Evolutionary conservation across 768 basidiomycete species (phyloP), one percentile per base, ranked within the genome.

Genomic region (Lactarius psammicola): DNA sequence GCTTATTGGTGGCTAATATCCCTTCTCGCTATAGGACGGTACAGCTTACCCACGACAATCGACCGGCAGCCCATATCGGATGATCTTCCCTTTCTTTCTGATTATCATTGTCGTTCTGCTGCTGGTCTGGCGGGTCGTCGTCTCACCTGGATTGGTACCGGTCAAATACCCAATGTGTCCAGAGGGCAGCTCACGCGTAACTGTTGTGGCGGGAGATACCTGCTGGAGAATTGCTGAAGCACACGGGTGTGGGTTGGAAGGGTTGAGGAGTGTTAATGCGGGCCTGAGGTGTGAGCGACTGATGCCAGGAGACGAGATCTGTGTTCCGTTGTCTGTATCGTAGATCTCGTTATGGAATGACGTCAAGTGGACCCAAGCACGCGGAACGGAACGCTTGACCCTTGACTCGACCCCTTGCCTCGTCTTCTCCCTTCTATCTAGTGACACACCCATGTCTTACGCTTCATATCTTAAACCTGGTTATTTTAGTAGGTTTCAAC

Each of bases 11-110:
- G 44, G 61, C 59, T 64, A 38, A 67, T 42, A 4, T 38, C 33
- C 49, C 15, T 42, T 54, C 2, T 42, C 40, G 17, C 4, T 20
- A 1, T n/a, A 68, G 67, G 59, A 61, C n/a, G 60, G 53, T 2
- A 38, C 58, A 28, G 18, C 51, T 26, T 13, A 59, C 66, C 59
- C 57, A 51, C 57, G 56, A 18, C 13, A 51, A 33, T 38, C 69
- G 28, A 51, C 33, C 10, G 64, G 60, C 49, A 66, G 55, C 59
- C 56, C 69, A 28, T 70, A 70, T 65, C 69, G 69, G 31, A 61
- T 70, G 68, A 64, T 69, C 7, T 70, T 70, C 62, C 68, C 68
- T 7, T 70, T 70, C 46, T 66, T 70, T 49, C 58, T 70, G 40
- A 69, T 69, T 42, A 23, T 70, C 44, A 62, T 70, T 42, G 69